phyloP scores from a whole-genome alignment of 768 basidiomycete species.

The Rhizopogon vulgaris region DNA sequence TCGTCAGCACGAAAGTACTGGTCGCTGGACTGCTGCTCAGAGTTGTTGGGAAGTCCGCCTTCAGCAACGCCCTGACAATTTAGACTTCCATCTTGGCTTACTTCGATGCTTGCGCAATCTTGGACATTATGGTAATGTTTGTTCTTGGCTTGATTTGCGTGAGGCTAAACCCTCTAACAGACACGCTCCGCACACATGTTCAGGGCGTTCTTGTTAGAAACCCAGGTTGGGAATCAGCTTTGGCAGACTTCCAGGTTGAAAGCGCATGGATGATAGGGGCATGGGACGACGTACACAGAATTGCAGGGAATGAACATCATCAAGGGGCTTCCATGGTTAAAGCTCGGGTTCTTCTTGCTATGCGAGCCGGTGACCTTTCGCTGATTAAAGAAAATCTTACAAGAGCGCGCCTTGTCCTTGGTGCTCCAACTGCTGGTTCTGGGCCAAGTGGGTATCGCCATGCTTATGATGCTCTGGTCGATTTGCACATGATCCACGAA shows the following conservation, averaged over 20 bases:
- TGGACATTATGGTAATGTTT: slow-evolving; percentile 81
- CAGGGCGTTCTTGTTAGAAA: slow-evolving; percentile 81
- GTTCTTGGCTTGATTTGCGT: neutral
- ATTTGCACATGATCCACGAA: slow-evolving; percentile 84
- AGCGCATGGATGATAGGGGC: slow-evolving; percentile 95
- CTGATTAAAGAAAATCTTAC: slow-evolving; percentile 46
- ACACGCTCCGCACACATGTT: slow-evolving; percentile 92
- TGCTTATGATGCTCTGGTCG: slow-evolving; percentile 79
- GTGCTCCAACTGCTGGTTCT: slow-evolving; percentile 75
- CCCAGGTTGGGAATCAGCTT: slow-evolving; percentile 71
- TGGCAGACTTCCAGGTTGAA: slow-evolving; percentile 85
- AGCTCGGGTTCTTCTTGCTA: slow-evolving; percentile 74
- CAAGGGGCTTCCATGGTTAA: slow-evolving; percentile 63
- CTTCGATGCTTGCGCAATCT: slow-evolving; percentile 88
- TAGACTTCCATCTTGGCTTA: slow-evolving; percentile 84
- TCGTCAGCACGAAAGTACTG: slow-evolving; percentile 94
- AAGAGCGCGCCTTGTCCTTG: slow-evolving; percentile 66
- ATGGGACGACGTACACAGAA: slow-evolving; percentile 73
- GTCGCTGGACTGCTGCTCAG: slow-evolving; percentile 96
- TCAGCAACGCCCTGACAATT: slow-evolving; percentile 84
- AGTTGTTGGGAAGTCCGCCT: slow-evolving; percentile 98
- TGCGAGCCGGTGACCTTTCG: slow-evolving; percentile 49
- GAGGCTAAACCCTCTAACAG: slow-evolving; percentile 33
- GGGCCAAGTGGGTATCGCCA: slow-evolving; percentile 78
- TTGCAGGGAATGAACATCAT: slow-evolving; percentile 45